These are phyloP conservation scores for Schizophyllum commune DNA, from an alignment of 1,284 basidiomycete genomes.

Conservation along the genomic window DNA sequence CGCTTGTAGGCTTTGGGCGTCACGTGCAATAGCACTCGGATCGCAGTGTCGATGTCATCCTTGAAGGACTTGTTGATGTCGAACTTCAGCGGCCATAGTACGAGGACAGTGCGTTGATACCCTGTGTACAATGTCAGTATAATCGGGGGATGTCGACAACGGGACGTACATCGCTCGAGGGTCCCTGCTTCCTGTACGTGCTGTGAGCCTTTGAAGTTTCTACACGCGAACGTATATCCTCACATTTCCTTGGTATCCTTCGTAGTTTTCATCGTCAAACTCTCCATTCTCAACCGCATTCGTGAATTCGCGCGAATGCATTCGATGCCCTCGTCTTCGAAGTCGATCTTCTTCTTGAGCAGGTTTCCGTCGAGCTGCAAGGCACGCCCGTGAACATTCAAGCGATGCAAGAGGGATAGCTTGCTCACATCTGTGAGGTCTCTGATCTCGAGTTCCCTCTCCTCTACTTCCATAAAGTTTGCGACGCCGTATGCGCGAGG, in stretches of 20 bases:
- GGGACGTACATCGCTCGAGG: conserved; percentile 2
- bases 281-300: conserved; percentile 23
- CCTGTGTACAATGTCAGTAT: conserved; percentile 16
- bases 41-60: not conserved
- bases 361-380: conserved; percentile 21
- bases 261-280: conserved; percentile 32
- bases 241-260: conserved; percentile 37
- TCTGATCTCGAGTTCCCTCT: conserved; percentile 17
- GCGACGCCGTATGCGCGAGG: conserved; percentile 15
- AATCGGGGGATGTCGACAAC: no score
- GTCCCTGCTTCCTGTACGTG: conserved; percentile 19
- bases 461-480: conserved; percentile 22
- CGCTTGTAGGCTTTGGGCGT: no score
- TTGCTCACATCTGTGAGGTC: conserved; percentile 23
- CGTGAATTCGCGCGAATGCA: conserved; percentile 18
- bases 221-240: conserved; percentile 11
- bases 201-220: not conserved
- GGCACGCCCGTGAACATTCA: no score
- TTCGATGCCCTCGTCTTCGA: conserved; percentile 19
- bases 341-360: conserved; percentile 15
- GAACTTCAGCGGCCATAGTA: conserved; percentile 19
- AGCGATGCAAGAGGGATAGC: no score
- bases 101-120: conserved; percentile 34
- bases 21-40: not conserved
- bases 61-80: conserved; percentile 3